phyloP scores from a whole-genome alignment of 345 rosid species.

The Linum trigynum region DNA sequence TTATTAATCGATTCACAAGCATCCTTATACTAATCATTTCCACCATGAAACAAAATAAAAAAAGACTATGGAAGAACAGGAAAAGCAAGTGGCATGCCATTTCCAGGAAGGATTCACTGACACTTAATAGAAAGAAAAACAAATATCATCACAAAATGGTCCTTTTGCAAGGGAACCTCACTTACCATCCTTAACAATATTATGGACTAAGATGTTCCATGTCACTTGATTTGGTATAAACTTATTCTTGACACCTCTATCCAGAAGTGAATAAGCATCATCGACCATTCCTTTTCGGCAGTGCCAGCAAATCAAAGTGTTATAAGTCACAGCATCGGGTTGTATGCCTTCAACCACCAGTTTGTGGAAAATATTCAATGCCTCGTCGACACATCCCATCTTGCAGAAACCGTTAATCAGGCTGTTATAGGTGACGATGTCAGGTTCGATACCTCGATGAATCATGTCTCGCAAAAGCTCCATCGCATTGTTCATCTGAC shows the following conservation, averaged over 20 bases:
- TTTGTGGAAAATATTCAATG: conserved; percentile 49
- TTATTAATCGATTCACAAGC: too few relatives aligned
- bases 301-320: conserved; percentile 67
- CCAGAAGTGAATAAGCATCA: conserved; percentile 53
- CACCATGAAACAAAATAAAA: too few relatives aligned
- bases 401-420: conserved; percentile 73
- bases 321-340: conserved; percentile 72
- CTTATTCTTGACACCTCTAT: conserved; percentile 40
- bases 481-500: conserved; percentile 54
- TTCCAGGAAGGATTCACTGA: too few relatives aligned
- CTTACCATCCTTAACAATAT: conserved; percentile 18
- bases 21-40: too few relatives aligned
- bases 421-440: conserved; percentile 71
- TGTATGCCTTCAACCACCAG: conserved; percentile 55
- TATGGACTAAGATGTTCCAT: conserved; percentile 56
- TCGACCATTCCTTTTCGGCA: conserved; percentile 48
- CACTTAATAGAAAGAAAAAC: too few relatives aligned
- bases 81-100: too few relatives aligned
- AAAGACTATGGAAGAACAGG: too few relatives aligned
- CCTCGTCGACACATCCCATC: conserved; percentile 46
- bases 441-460: conserved; percentile 59
- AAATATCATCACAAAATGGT: too few relatives aligned
- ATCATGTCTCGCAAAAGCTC: conserved; percentile 69
- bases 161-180: background rate
- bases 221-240: conserved; percentile 54